A percentile compares a stretch with the other conserved stretches of the same genome.
Conservation (phyloP, 306 rosid species). For the Glycyrrhiza uralensis region DNA sequence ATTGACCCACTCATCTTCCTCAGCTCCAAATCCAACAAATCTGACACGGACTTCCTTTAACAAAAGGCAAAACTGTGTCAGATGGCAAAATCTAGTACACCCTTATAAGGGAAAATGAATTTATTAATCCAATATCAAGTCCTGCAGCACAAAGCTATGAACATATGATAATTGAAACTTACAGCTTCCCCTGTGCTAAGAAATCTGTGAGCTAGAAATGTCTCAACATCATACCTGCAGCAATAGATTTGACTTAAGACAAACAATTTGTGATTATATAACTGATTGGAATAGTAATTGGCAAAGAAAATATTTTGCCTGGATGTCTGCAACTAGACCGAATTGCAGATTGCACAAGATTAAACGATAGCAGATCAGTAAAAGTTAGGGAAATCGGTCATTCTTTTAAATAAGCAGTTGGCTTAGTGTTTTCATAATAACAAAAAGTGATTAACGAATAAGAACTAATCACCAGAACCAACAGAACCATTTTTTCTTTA, state of each 20-base stretch:
- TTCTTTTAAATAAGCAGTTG: neutral
- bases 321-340: neutral
- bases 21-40: conserved; percentile 90
- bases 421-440: neutral
- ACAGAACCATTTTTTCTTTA: neutral
- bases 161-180: conserved; percentile 40
- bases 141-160: neutral
- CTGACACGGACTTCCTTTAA: conserved; percentile 94
- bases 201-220: conserved; percentile 67
- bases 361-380: neutral
- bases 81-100: neutral
- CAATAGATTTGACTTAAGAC: neutral
- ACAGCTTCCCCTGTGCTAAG: conserved; percentile 76
- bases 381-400: neutral
- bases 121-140: conserved; percentile 8
- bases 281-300: neutral
- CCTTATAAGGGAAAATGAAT: neutral
- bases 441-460: neutral
- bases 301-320: neutral
- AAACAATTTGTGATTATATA: neutral
- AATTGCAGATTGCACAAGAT: neutral
- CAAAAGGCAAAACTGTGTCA: conserved; percentile 47
- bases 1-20: conserved; percentile 90
- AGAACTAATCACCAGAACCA: neutral
- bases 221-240: conserved; percentile 90